phyloP scores from a whole-genome alignment of 2,329 filamentous ascomycete species.

The Hypoxylon sp. region DNA sequence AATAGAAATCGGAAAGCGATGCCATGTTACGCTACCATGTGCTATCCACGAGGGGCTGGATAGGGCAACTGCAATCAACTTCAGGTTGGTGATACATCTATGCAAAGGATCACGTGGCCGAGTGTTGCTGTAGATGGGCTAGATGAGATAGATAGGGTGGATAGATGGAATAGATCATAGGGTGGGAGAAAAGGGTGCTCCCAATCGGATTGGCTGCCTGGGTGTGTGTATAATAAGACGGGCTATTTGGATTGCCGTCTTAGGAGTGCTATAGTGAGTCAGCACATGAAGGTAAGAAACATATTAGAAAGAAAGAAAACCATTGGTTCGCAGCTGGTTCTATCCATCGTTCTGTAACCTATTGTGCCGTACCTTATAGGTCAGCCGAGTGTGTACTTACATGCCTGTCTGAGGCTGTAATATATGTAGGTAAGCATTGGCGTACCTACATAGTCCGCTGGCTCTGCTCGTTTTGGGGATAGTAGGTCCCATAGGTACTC shows the following conservation, averaged over 20 bases:
- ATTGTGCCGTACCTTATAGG: constrained; percentile 4
- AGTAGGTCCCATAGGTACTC: constrained; percentile 4
- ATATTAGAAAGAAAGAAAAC: constrained; percentile 2
- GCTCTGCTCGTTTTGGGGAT: constrained; percentile 8
- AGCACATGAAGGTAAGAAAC: constrained; percentile 19
- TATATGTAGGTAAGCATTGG: constrained; percentile 12
- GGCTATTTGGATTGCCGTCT: constrained; percentile 31
- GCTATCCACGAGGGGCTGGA: constrained; percentile 17
- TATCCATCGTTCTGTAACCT: neutral
- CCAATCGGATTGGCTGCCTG: constrained; percentile 16
- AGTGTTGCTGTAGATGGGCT: constrained; percentile 1
- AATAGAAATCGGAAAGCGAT: neutral
- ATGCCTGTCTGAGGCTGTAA: neutral
- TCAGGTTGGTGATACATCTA: constrained; percentile 11
- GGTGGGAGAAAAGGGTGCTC: neutral
- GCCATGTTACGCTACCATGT: constrained; percentile 36
- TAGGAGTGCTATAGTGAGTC: constrained; percentile 17
- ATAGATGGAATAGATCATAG: neutral
- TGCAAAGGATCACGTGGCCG: constrained; percentile 25
- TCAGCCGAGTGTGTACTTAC: neutral
- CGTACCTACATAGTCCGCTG: neutral
- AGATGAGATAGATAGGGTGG: neutral
- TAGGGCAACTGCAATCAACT: neutral
- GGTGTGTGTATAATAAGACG: constrained; percentile 33
- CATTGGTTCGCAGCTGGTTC: constrained; percentile 3